phyloP scores from a whole-genome alignment of 805 yeast species.

The Myxozyma lipomycoides region DNA sequence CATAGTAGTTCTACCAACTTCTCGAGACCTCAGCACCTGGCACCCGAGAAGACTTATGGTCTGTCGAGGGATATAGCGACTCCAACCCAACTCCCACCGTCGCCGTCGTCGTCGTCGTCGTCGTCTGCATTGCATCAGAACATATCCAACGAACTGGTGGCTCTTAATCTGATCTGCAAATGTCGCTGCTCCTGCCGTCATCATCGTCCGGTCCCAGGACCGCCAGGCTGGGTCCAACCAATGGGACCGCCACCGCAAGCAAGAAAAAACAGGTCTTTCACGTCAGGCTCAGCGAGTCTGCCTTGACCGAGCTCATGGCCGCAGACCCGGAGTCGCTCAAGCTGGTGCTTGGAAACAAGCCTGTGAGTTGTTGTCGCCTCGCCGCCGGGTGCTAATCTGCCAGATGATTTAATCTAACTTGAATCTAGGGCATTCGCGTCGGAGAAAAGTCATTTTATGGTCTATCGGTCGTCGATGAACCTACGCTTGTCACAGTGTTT shows the following conservation, averaged over 20 bases:
- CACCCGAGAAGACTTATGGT: too few relatives aligned
- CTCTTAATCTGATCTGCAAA: too few relatives aligned
- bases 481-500: conserved; percentile 12
- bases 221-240: too few relatives aligned
- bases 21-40: too few relatives aligned
- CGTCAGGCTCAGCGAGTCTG: conserved; percentile 15
- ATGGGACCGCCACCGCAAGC: not conserved
- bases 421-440: not conserved
- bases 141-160: too few relatives aligned
- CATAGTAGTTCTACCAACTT: too few relatives aligned
- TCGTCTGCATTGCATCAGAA: too few relatives aligned
- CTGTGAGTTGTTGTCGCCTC: conserved; percentile 7
- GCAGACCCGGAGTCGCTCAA: conserved; percentile 16
- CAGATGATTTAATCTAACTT: not conserved
- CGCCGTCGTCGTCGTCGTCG: too few relatives aligned
- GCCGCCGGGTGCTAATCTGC: not conserved
- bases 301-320: conserved; percentile 14
- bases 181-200: too few relatives aligned
- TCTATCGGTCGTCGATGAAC: conserved; percentile 11
- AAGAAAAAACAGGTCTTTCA: conserved; percentile 18
- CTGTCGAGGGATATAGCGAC: too few relatives aligned
- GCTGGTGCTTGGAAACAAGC: conserved; percentile 19
- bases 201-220: too few relatives aligned
- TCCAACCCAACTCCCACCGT: too few relatives aligned
- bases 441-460: conserved; percentile 10